A percentile compares a stretch with the other conserved stretches of the same genome.
These are phyloP conservation scores for Leishmania amazonensis DNA, from an alignment of 208 protist species.

Conservation along the genomic window DNA sequence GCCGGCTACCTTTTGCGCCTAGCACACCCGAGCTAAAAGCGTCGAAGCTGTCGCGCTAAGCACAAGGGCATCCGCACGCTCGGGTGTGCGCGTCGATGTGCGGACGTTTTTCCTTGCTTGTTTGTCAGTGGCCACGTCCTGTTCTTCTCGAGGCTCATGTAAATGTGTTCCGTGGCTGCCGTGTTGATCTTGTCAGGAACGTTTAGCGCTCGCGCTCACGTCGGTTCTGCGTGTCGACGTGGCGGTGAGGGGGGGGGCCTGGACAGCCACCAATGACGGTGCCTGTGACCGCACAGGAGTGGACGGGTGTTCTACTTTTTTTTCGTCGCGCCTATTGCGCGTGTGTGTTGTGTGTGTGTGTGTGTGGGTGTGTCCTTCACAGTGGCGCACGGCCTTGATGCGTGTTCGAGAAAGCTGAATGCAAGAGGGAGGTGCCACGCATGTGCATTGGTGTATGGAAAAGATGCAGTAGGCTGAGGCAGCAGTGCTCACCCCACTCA, in stretches of 20 bases:
- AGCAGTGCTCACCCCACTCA: neutral
- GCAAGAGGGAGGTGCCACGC: neutral
- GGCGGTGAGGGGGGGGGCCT: neutral
- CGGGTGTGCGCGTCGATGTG: neutral
- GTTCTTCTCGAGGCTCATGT: neutral
- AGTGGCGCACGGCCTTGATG: neutral
- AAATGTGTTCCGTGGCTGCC: neutral
- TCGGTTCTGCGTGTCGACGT: neutral
- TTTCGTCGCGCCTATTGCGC: neutral
- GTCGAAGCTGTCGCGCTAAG: conserved; percentile 1
- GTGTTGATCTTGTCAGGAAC: neutral
- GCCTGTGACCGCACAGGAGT: neutral
- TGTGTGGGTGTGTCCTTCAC: neutral
- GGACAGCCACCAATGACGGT: neutral
- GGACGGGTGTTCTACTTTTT: neutral
- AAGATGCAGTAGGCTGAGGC: neutral
- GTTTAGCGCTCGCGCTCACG: neutral
- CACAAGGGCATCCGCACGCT: neutral
- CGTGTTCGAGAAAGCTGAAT: neutral
- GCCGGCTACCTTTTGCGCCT: neutral
- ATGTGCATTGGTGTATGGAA: neutral
- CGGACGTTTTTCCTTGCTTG: neutral
- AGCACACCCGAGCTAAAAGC: conserved; percentile 5
- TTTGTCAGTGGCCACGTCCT: neutral
- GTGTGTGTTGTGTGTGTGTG: too few relatives aligned